Evolutionary conservation across 306 rosid genomes (phyloP).

Genomic region (Lotus japonicus): DNA sequence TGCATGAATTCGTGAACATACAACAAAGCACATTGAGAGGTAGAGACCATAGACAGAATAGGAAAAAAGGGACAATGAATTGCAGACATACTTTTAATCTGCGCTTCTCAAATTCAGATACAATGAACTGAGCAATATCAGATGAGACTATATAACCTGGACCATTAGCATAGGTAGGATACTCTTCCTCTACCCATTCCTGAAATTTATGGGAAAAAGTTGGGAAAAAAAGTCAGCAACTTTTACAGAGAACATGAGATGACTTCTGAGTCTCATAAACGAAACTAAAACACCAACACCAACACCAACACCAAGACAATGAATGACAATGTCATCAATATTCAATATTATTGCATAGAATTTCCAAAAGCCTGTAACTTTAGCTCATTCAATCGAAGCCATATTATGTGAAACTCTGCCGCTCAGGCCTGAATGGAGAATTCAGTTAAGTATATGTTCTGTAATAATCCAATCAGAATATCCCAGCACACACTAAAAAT

Average conservation of each 20-base stretch:
- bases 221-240: neutral
- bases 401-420: neutral
- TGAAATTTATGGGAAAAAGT: slow-evolving; percentile 15
- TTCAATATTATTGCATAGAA: neutral
- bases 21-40: neutral
- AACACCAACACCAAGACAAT: neutral
- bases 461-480: neutral
- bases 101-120: slow-evolving; percentile 63
- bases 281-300: neutral
- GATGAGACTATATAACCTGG: slow-evolving; percentile 83
- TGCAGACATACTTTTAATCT: slow-evolving; percentile 55
- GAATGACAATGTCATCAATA: too few relatives aligned
- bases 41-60: neutral
- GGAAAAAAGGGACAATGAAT: neutral
- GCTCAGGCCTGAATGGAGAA: neutral
- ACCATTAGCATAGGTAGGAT: slow-evolving; percentile 91
- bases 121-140: slow-evolving; percentile 59
- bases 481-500: neutral
- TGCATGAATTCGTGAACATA: neutral
- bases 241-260: neutral
- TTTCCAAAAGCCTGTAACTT: neutral
- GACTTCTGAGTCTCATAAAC: too few relatives aligned
- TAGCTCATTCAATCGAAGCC: neutral
- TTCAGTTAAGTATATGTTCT: neutral
- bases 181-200: slow-evolving; percentile 97